Evolutionary conservation across 257 asterid genomes (phyloP).

Genomic region (Knoxia roxburghii): DNA sequence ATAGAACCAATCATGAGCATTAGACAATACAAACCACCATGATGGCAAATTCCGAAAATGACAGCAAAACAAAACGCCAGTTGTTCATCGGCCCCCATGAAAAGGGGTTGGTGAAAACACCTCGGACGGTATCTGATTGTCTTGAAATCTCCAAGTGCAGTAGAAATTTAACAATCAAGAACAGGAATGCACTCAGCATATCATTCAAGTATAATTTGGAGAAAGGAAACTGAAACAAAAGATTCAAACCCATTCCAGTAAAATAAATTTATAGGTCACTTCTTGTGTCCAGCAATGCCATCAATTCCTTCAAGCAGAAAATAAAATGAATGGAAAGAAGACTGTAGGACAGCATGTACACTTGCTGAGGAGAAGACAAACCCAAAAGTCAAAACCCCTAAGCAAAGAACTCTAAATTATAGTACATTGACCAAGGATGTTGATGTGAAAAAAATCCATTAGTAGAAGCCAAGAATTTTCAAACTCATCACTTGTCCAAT

Average conservation of each 20-base stretch:
- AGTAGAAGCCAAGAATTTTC: too few species aligned
- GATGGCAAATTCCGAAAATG: neutral
- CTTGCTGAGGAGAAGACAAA: too few species aligned
- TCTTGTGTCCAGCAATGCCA: too few species aligned
- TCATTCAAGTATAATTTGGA: neutral
- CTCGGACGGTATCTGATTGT: neutral
- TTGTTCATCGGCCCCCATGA: neutral
- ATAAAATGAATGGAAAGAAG: neutral
- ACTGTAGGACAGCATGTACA: neutral
- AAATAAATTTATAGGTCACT: too few species aligned
- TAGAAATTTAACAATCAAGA: neutral
- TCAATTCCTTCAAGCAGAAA: neutral
- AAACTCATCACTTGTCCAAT: too few species aligned
- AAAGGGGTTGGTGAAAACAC: neutral
- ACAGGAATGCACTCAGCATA: neutral
- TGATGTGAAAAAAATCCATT: too few species aligned
- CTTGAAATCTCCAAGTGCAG: neutral
- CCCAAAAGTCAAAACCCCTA: too few species aligned
- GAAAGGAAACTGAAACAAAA: neutral
- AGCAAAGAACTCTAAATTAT: too few species aligned
- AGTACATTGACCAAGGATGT: too few species aligned
- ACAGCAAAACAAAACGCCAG: neutral
- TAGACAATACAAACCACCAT: neutral
- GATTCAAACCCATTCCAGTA: too few species aligned
- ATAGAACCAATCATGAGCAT: too few species aligned